Evolutionary conservation across 1,139 yeast genomes (phyloP).

Genomic region (Blastobotrys serpentis): DNA sequence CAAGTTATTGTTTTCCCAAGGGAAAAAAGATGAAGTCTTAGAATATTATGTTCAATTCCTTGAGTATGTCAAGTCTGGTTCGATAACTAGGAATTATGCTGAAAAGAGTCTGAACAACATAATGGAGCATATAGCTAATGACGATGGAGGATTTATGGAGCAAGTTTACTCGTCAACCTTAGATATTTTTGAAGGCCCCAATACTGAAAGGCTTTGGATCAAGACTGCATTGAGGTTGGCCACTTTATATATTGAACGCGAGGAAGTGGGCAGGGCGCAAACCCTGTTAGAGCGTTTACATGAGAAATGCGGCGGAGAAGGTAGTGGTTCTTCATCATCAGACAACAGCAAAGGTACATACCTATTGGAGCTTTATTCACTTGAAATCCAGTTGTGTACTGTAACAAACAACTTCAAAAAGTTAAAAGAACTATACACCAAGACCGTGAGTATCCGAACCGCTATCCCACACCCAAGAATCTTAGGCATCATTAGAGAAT

Average conservation of each 20-base stretch:
- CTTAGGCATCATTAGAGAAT: conserved; percentile 68
- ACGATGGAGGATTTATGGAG: conserved; percentile 32
- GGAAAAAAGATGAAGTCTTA: conserved; percentile 41
- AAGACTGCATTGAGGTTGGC: conserved; percentile 56
- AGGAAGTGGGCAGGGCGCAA: conserved; percentile 42
- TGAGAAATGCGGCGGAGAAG: conserved; percentile 17
- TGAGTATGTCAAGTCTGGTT: conserved; percentile 31
- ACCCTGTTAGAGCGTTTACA: conserved; percentile 46
- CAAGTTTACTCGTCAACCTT: conserved; percentile 34
- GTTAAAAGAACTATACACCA: conserved; percentile 50
- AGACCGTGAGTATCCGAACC: conserved; percentile 50
- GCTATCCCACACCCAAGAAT: conserved; percentile 77
- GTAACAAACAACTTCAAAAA: conserved; percentile 41
- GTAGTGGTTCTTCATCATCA: conserved; percentile 22
- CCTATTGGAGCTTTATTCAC: conserved; percentile 62
- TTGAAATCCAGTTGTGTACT: conserved; percentile 57
- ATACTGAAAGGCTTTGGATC: conserved; percentile 56
- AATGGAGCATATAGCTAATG: conserved; percentile 37
- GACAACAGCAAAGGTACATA: conserved; percentile 35
- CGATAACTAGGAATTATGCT: conserved; percentile 48
- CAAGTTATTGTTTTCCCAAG: conserved; percentile 48
- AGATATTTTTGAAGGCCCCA: conserved; percentile 30
- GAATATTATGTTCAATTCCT: conserved; percentile 37
- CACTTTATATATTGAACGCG: conserved; percentile 46
- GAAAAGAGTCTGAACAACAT: conserved; percentile 63